A percentile compares a stretch with the other conserved stretches of the same genome.
Evolutionary conservation across 345 rosid genomes (phyloP).

Genomic region (Citrus hindsii): DNA sequence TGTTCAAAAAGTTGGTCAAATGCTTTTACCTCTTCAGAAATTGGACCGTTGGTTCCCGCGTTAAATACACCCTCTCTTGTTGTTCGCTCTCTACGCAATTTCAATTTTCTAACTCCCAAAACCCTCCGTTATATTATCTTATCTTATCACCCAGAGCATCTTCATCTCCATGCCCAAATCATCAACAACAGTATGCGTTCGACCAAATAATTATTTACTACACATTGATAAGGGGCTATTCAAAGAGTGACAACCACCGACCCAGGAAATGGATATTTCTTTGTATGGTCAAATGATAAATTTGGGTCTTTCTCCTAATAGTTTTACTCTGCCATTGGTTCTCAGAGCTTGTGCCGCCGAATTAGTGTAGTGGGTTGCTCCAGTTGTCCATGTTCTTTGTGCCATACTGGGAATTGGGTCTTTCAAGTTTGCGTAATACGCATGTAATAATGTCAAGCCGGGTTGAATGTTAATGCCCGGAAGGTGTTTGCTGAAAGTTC

Average conservation of each 20-base stretch:
- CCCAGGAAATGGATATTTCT: too few relatives aligned
- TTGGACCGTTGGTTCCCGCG: slow-evolving; percentile 18
- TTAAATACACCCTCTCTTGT: background rate
- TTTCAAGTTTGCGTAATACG: slow-evolving; percentile 18
- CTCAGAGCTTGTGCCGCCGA: slow-evolving; percentile 29
- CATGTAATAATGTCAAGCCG: slow-evolving; percentile 16
- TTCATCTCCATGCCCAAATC: slow-evolving; percentile 31
- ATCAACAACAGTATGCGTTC: slow-evolving; percentile 6
- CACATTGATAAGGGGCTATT: slow-evolving; percentile 29
- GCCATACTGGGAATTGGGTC: slow-evolving; percentile 24
- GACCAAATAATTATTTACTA: slow-evolving; percentile 21
- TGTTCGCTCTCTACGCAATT: background rate
- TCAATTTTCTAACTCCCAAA: slow-evolving; percentile 1
- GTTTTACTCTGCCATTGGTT: slow-evolving; percentile 37
- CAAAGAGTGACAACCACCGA: background rate
- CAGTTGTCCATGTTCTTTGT: slow-evolving; percentile 25
- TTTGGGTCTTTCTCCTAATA: slow-evolving; percentile 29
- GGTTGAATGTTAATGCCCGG: slow-evolving; percentile 15
- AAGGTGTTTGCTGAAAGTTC: slow-evolving; percentile 33
- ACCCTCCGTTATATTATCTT: slow-evolving; percentile 9
- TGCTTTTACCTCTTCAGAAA: slow-evolving; percentile 1
- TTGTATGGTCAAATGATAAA: slow-evolving; percentile 7
- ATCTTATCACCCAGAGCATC: slow-evolving; percentile 6
- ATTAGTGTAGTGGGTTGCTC: slow-evolving; percentile 19
- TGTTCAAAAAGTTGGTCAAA: background rate